These are phyloP conservation scores for Citrus cavaleriei DNA, from an alignment of 345 rosid genomes.

Conservation along the genomic window DNA sequence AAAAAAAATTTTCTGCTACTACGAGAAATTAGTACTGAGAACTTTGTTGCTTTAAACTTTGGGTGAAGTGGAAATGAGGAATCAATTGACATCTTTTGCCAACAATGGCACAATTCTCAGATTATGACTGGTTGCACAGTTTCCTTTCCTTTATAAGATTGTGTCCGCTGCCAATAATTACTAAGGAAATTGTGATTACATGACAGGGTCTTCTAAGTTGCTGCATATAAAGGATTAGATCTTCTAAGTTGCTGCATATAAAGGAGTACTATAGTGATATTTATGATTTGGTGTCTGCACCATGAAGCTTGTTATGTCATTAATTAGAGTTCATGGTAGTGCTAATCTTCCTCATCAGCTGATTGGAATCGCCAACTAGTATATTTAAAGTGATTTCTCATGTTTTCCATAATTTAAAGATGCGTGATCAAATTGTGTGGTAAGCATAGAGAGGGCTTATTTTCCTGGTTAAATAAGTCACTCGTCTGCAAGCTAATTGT, in stretches of 20 bases:
- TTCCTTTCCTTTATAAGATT: background rate
- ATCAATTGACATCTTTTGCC: background rate
- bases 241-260: background rate
- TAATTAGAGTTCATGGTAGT: background rate
- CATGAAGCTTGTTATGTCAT: background rate
- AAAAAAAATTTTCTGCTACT: background rate
- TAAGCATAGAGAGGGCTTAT: background rate
- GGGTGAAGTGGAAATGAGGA: background rate
- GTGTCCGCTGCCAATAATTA: background rate
- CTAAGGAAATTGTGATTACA: background rate
- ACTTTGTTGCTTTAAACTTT: background rate
- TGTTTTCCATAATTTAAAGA: background rate
- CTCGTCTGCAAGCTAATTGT: background rate
- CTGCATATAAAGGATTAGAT: background rate
- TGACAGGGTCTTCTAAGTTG: background rate
- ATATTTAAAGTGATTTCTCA: background rate
- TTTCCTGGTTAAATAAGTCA: background rate
- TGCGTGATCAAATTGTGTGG: background rate
- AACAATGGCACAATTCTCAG: background rate
- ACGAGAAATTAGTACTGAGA: background rate
- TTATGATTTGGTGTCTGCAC: background rate
- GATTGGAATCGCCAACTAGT: background rate
- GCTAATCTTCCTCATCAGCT: background rate
- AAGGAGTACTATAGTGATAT: background rate
- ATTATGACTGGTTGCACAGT: background rate